Evolutionary conservation across 2,329 filamentous ascomycete species (phyloP).

Genomic region (Colletotrichum viniferum): DNA sequence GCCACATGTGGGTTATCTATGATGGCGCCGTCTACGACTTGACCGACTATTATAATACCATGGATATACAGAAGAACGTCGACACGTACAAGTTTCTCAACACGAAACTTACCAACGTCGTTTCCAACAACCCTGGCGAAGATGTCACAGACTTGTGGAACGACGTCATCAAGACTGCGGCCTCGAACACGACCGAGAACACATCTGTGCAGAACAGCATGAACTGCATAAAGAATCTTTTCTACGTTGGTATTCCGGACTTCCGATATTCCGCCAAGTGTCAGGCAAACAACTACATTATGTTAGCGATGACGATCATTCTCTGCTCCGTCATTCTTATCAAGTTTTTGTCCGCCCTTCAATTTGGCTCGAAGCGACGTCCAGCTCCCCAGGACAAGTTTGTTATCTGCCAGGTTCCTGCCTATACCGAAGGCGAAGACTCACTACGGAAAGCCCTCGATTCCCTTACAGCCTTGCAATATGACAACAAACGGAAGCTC

Average conservation of each 20-base stretch:
- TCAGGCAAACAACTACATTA: slow-evolving; percentile 87
- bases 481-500: slow-evolving; percentile 98
- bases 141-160: slow-evolving; percentile 76
- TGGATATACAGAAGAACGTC: slow-evolving; percentile 59
- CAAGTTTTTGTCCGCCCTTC: slow-evolving; percentile 93
- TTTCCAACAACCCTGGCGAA: slow-evolving; percentile 77
- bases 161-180: slow-evolving; percentile 49
- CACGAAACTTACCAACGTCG: slow-evolving; percentile 65
- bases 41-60: slow-evolving; percentile 87
- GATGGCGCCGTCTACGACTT: slow-evolving; percentile 83
- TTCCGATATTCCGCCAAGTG: slow-evolving; percentile 81
- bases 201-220: slow-evolving; percentile 67
- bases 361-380: slow-evolving; percentile 89
- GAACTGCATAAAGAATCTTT: slow-evolving; percentile 82
- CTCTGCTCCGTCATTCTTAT: slow-evolving; percentile 78
- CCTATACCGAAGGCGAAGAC: slow-evolving; percentile 98
- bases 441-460: slow-evolving; percentile 91
- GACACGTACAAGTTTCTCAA: slow-evolving; percentile 75
- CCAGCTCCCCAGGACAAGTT: slow-evolving; percentile 96
- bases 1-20: slow-evolving; percentile 81
- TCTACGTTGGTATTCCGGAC: slow-evolving; percentile 83
- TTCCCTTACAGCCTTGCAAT: slow-evolving; percentile 90
- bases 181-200: slow-evolving; percentile 55
- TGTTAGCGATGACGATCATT: slow-evolving; percentile 86
- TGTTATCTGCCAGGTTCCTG: slow-evolving; percentile 96